A percentile compares a stretch with the other conserved stretches of the same genome.
These are phyloP conservation scores for Ramularia endophylla DNA, from an alignment of 2,329 filamentous ascomycete genomes.

Conservation along the genomic window DNA sequence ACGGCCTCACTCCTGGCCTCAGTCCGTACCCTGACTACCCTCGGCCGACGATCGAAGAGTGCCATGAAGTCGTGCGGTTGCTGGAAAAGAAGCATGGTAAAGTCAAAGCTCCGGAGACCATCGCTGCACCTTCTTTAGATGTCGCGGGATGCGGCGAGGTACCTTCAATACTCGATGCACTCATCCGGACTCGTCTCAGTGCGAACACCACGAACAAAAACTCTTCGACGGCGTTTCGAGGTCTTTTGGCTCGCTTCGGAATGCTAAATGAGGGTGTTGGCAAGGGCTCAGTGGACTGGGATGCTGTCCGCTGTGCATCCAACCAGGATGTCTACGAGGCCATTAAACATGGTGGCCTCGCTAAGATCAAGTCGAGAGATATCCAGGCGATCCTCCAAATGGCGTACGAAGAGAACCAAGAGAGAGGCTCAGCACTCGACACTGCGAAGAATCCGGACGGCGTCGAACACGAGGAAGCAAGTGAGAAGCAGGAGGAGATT, in stretches of 20 bases:
- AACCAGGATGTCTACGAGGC: slow-evolving; percentile 59
- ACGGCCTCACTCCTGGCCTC: slow-evolving; percentile 42
- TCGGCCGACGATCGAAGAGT: slow-evolving; percentile 62
- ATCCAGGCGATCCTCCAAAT: slow-evolving; percentile 70
- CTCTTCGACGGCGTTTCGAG: slow-evolving; percentile 60
- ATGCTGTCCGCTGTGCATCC: slow-evolving; percentile 57
- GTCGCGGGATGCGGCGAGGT: slow-evolving; percentile 66
- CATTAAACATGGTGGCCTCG: slow-evolving; percentile 66
- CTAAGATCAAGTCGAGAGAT: slow-evolving; percentile 61
- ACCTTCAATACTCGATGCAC: slow-evolving; percentile 58
- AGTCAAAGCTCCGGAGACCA: slow-evolving; percentile 56
- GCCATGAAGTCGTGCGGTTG: slow-evolving; percentile 61
- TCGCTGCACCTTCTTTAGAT: slow-evolving; percentile 64
- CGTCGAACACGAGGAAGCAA: slow-evolving; percentile 41
- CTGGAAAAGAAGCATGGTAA: slow-evolving; percentile 62
- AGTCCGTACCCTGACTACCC: slow-evolving; percentile 64
- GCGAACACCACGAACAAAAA: slow-evolving; percentile 56
- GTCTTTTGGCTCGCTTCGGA: slow-evolving; percentile 60
- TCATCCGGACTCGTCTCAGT: slow-evolving; percentile 57
- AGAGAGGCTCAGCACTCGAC: slow-evolving; percentile 48
- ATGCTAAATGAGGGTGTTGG: slow-evolving; percentile 57
- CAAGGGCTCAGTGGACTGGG: slow-evolving; percentile 69
- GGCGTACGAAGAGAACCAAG: slow-evolving; percentile 62
- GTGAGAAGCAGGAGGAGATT: slow-evolving; percentile 54
- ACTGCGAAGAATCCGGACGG: slow-evolving; percentile 32